These are phyloP conservation scores for Geum urbanum DNA, from an alignment of 306 rosid genomes.

Conservation along the genomic window DNA sequence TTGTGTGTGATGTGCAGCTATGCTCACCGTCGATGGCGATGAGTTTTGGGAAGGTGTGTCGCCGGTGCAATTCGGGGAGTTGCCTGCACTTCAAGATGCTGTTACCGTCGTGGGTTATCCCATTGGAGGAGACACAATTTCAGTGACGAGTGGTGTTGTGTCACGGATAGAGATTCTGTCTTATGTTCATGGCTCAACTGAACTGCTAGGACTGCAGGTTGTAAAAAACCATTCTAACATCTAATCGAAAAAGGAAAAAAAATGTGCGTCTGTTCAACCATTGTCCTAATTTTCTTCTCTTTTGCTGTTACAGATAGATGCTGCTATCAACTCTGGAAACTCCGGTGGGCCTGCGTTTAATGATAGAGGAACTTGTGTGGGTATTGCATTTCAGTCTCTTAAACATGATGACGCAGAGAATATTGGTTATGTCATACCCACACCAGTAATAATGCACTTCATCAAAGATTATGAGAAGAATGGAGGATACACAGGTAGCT, in stretches of 20 bases:
- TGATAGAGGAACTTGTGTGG: conserved; percentile 87
- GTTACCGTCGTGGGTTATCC: conserved; percentile 98
- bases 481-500: conserved; percentile 76
- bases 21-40: conserved; percentile 81
- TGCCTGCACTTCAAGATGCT: conserved; percentile 90
- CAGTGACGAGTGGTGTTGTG: conserved; percentile 96
- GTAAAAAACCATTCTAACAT: not conserved
- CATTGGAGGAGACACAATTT: conserved; percentile 94
- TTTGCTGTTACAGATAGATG: conserved; percentile 65
- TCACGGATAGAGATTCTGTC: conserved; percentile 92
- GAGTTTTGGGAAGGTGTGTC: conserved; percentile 95
- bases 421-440: conserved; percentile 94
- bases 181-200: conserved; percentile 92
- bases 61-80: conserved; percentile 76
- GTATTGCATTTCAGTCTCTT: conserved; percentile 97
- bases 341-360: conserved; percentile 99
- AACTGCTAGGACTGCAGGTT: conserved; percentile 97
- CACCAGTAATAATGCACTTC: conserved; percentile 92
- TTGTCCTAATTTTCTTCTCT: conserved; percentile 10
- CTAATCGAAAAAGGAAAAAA: no score
- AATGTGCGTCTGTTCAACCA: not conserved
- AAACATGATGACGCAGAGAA: conserved; percentile 92
- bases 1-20: conserved; percentile 54
- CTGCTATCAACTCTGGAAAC: conserved; percentile 95
- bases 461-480: conserved; percentile 87